A percentile compares a stretch with the other conserved stretches of the same genome.
Conservation (phyloP, 495 filamentous ascomycete species). For the Tuber magnatum region DNA sequence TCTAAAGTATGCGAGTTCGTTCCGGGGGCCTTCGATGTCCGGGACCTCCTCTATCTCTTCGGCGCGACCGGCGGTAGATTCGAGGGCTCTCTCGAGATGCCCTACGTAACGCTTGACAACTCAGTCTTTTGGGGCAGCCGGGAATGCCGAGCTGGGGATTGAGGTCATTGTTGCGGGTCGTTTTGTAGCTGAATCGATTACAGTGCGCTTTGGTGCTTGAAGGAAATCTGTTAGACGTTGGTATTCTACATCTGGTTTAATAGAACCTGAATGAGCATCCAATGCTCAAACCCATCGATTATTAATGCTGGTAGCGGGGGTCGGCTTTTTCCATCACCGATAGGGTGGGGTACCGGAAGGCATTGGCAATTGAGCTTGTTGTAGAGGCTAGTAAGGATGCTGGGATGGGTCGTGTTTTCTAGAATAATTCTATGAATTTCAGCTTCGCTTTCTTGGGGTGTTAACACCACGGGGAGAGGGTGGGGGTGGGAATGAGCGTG, state of each 20-base stretch:
- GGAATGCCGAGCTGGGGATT: constrained; percentile 20
- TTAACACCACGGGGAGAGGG: too few species aligned
- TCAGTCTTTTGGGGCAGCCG: constrained; percentile 7
- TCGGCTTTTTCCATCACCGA: constrained; percentile 19
- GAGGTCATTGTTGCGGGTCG: background rate
- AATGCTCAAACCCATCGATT: constrained; percentile 28
- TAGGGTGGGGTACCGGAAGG: constrained; percentile 18
- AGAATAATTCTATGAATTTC: constrained; percentile 18
- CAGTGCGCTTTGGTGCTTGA: background rate
- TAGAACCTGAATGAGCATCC: constrained; percentile 22
- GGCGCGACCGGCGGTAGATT: background rate
- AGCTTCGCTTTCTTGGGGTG: background rate
- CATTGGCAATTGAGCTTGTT: constrained; percentile 13
- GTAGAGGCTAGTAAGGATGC: constrained; percentile 12
- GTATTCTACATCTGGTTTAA: constrained; percentile 24
- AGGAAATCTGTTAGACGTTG: constrained; percentile 15
- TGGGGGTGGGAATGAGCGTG: constrained; percentile 20
- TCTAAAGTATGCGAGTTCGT: constrained; percentile 15
- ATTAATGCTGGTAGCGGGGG: constrained; percentile 22
- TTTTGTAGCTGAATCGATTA: constrained; percentile 14
- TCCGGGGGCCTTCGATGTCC: constrained; percentile 8
- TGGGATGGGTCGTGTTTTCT: constrained; percentile 21
- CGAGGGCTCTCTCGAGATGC: constrained; percentile 11
- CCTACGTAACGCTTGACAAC: constrained; percentile 12
- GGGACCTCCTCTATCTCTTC: constrained; percentile 8